Base-by-base conservation (phyloP, 495 filamentous ascomycete genomes). In the Penicillium longicatenatum region DNA sequence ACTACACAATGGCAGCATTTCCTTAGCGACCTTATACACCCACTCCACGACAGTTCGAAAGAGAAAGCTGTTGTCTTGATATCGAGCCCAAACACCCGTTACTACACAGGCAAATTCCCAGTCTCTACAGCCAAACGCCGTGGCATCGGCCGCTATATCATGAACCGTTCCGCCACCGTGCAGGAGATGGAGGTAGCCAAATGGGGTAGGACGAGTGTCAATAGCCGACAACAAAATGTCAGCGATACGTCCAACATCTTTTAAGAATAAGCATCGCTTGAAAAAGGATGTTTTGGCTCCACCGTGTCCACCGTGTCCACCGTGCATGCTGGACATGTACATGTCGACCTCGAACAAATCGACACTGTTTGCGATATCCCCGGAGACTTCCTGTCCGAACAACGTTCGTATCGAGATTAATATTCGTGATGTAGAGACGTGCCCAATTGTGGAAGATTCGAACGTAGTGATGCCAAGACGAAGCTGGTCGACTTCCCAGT, bases 51-150 rank as follows among this genome's bases (percentile, higher is more conserved):
- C 71, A 50, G 70, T 64, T 65, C 37, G 74, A 63, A 79, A 71
- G 16, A 62, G n/a, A n/a, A n/a, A n/a, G n/a, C n/a, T n/a, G n/a
- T n/a, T n/a, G n/a, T 86, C 82, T 72, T 84, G 69, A 16, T 82
- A 72, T 51, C 82, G 79, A 21, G 70, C 66, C 84, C 84, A 88
- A 63, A 86, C 78, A 41, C 83, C 82, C n/a, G 84, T 86, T 52
- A 88, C 57, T 21, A 86, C 81, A 55, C 84, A 86, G 54, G 85
- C 84, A 75, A 80, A 87, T 49, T 81, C 75, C 84, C 84, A 88
- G 67, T 82, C 75, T 73, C 84, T 79, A 72, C 79, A 86, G 51
- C 85, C 84, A 55, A 87, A 88, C 59, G 84, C 84, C 65, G 79
- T 81, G 56, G 73, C 73, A 65, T 81, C 67, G 26, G 74, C 57